phyloP scores from a whole-genome alignment of 2,329 filamentous ascomycete genomes.

The Metarhizium guizhouense region DNA sequence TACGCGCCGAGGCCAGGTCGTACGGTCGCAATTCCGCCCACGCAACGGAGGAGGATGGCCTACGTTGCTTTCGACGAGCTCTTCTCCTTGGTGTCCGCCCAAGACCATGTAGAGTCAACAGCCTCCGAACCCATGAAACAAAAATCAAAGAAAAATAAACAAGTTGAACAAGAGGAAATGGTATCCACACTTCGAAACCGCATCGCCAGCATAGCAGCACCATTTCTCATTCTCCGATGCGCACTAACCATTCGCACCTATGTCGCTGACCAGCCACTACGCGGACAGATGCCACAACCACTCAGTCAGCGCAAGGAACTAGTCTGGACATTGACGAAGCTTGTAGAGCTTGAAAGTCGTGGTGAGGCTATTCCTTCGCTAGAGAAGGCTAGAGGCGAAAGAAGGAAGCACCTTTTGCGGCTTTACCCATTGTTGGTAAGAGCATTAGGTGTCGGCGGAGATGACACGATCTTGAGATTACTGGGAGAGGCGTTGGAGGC shows the following conservation, averaged over 20 bases:
- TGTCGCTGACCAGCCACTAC: constrained; percentile 81
- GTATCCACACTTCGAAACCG: constrained; percentile 35
- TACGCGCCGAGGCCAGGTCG: constrained; percentile 60
- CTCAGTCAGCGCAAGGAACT: constrained; percentile 73
- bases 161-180: constrained; percentile 8
- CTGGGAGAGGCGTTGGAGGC: constrained; percentile 52
- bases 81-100: constrained; percentile 53
- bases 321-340: constrained; percentile 55
- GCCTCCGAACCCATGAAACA: neutral
- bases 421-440: constrained; percentile 70
- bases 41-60: constrained; percentile 60
- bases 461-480: constrained; percentile 49
- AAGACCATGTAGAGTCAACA: constrained; percentile 7
- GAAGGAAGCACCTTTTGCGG: constrained; percentile 67
- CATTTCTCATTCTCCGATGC: constrained; percentile 73
- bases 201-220: constrained; percentile 67
- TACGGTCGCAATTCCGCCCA: constrained; percentile 59
- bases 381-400: constrained; percentile 41
- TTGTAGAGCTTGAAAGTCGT: constrained; percentile 62
- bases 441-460: constrained; percentile 48
- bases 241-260: constrained; percentile 77
- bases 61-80: constrained; percentile 77
- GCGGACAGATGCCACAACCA: constrained; percentile 84
- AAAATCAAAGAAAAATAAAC: neutral
- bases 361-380: constrained; percentile 56